These are phyloP conservation scores for Ceratobasidium sp. DNA, from an alignment of 1,284 basidiomycete species.

Conservation along the genomic window DNA sequence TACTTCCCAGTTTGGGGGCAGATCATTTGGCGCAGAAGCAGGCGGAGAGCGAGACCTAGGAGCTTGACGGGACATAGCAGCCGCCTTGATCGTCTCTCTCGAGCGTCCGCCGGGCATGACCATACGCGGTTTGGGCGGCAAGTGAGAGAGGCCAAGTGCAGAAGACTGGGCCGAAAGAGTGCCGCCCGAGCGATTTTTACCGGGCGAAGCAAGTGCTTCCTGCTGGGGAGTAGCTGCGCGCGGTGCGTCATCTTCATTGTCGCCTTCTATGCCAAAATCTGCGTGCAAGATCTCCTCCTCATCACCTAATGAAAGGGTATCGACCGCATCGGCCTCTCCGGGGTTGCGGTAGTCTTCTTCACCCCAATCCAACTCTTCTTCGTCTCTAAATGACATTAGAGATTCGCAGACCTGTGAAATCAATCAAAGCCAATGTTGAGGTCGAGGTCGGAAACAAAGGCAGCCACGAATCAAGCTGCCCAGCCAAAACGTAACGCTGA, in stretches of 20 bases:
- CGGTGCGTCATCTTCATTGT: not conserved
- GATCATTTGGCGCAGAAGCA: constrained; percentile 2
- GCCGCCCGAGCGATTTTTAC: constrained; percentile 2
- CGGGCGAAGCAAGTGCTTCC: not conserved
- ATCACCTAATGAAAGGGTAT: constrained; percentile 31
- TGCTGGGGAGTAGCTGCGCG: not conserved
- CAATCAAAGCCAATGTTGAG: not conserved
- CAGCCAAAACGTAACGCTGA: constrained; percentile 6
- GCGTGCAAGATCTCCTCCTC: constrained; percentile 21
- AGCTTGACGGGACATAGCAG: constrained; percentile 28
- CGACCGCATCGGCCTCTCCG: constrained; percentile 26
- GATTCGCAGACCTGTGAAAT: not conserved
- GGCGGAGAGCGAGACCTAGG: constrained; percentile 26
- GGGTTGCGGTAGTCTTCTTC: constrained; percentile 16
- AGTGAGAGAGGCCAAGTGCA: constrained; percentile 20
- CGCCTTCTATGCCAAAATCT: not conserved
- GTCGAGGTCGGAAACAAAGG: constrained; percentile 32
- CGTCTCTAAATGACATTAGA: constrained; percentile 30
- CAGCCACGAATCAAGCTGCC: constrained; percentile 34
- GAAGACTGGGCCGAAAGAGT: not conserved
- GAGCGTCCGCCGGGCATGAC: constrained; percentile 21
- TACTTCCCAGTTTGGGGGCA: constrained; percentile 25
- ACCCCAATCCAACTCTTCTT: constrained; percentile 37
- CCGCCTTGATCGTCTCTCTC: constrained; percentile 28
- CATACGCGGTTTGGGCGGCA: constrained; percentile 30